Conservation (phyloP, 352 stramenopile genomes). For the Globisporangium carolinianum region DNA sequence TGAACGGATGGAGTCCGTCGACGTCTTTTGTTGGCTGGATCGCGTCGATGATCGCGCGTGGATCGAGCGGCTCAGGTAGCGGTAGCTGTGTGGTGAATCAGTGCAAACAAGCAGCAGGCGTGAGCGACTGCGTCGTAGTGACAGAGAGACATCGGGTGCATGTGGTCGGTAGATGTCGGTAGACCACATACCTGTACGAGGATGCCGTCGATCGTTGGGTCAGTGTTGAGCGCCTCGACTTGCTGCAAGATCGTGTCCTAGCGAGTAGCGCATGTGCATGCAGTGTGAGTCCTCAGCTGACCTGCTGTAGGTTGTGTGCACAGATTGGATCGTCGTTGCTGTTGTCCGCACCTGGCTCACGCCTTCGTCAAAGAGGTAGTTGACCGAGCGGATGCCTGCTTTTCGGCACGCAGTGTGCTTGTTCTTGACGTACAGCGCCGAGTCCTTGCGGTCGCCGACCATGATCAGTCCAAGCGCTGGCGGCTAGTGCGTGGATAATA, state of each 20-base stretch:
- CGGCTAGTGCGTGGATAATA: conserved; percentile 20
- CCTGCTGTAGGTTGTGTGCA: not conserved
- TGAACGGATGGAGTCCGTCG: conserved; percentile 97
- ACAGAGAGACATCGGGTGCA: not conserved
- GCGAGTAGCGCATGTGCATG: not conserved
- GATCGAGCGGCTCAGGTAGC: conserved; percentile 90
- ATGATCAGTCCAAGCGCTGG: conserved; percentile 98
- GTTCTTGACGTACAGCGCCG: conserved; percentile 96
- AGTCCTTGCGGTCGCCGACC: conserved; percentile 95
- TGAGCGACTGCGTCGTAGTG: not conserved
- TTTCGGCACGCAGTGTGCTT: conserved; percentile 96
- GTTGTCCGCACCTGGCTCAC: conserved; percentile 41
- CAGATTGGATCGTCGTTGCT: not conserved
- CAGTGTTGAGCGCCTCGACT: conserved; percentile 67
- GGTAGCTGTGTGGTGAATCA: conserved; percentile 58
- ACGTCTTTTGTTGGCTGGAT: conserved; percentile 97
- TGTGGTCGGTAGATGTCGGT: too few species aligned
- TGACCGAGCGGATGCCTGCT: conserved; percentile 90
- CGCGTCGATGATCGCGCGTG: conserved; percentile 88
- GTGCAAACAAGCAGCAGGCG: too few species aligned
- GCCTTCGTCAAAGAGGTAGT: conserved; percentile 70
- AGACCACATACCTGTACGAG: conserved; percentile 61
- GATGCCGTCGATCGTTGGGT: conserved; percentile 79
- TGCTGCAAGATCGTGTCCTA: conserved; percentile 57
- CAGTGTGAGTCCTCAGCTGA: not conserved